These are phyloP conservation scores for Cyclotella kingstonii DNA, from an alignment of 108 stramenopile species.

Conservation along the genomic window DNA sequence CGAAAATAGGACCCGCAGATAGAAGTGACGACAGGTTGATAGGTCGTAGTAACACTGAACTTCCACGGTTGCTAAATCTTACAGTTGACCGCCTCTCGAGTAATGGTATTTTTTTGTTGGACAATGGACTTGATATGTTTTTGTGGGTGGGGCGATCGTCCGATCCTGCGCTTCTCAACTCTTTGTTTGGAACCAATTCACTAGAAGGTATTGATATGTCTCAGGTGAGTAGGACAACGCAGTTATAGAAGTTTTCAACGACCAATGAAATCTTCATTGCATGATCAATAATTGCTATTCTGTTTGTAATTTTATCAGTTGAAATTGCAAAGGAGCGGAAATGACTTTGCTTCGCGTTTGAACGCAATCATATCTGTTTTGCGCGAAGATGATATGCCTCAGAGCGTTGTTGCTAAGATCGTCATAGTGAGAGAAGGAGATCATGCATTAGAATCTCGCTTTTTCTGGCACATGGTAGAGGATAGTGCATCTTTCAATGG, in stretches of 20 bases:
- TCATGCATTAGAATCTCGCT: slow-evolving; percentile 79
- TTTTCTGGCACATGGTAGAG: slow-evolving; percentile 95
- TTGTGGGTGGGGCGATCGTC: slow-evolving; percentile 94
- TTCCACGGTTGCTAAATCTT: slow-evolving; percentile 80
- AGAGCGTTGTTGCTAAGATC: slow-evolving; percentile 65
- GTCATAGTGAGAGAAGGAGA: slow-evolving; percentile 90
- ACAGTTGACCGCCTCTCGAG: slow-evolving; percentile 75
- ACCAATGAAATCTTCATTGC: too few species aligned
- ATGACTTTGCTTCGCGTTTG: slow-evolving; percentile 75
- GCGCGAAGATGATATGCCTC: slow-evolving; percentile 69
- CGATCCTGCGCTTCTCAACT: slow-evolving; percentile 65
- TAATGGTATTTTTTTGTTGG: slow-evolving; percentile 90
- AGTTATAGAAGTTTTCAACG: too few species aligned
- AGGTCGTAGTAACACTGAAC: slow-evolving; percentile 67
- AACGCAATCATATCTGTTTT: slow-evolving; percentile 78
- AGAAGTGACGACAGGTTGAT: slow-evolving; percentile 41
- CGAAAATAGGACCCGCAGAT: slow-evolving; percentile 33
- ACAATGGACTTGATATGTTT: slow-evolving; percentile 91
- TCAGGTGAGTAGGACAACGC: slow-evolving; percentile 33
- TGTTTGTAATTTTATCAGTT: too few species aligned
- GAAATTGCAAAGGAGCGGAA: slow-evolving; percentile 50
- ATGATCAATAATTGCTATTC: too few species aligned
- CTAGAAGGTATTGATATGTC: slow-evolving; percentile 83
- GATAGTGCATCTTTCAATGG: slow-evolving; percentile 93
- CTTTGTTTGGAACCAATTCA: slow-evolving; percentile 85